phyloP scores from a whole-genome alignment of 768 basidiomycete species.

The Mycena leptocephala region DNA sequence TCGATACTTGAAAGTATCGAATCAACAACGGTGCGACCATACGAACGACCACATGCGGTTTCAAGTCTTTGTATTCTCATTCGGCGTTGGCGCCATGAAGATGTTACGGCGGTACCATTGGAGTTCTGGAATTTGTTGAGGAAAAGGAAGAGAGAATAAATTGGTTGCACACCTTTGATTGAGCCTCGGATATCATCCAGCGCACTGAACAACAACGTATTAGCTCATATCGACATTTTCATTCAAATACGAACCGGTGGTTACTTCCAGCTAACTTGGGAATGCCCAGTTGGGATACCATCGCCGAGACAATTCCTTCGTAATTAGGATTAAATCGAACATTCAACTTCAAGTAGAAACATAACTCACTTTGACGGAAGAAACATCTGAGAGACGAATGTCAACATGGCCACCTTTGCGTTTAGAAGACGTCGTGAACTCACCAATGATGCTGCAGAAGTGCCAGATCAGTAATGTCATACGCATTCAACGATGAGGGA shows the following conservation, averaged over 20 bases:
- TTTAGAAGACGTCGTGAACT: background rate
- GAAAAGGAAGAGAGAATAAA: background rate
- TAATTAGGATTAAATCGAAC: conserved; percentile 10
- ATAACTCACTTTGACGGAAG: conserved; percentile 79
- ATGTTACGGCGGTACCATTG: conserved; percentile 85
- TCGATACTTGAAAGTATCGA: no score
- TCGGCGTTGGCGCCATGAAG: conserved; percentile 62
- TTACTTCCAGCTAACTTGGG: conserved; percentile 56
- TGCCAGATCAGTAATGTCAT: background rate
- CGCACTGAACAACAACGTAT: conserved; percentile 64
- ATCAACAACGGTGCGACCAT: no score
- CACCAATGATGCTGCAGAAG: conserved; percentile 39
- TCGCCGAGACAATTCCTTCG: conserved; percentile 79
- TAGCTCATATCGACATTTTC: background rate
- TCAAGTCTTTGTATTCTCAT: background rate
- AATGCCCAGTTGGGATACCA: conserved; percentile 71
- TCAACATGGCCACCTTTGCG: background rate
- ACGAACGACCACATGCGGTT: background rate
- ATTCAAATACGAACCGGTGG: conserved; percentile 69
- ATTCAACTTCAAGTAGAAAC: background rate
- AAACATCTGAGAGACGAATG: conserved; percentile 74
- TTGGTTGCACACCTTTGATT: conserved; percentile 69
- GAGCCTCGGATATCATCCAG: conserved; percentile 87
- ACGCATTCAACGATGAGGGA: conserved; percentile 6
- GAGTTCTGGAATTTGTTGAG: conserved; percentile 66